Conservation (phyloP, 2,329 filamentous ascomycete species). For the Penicillium vulpinum region DNA sequence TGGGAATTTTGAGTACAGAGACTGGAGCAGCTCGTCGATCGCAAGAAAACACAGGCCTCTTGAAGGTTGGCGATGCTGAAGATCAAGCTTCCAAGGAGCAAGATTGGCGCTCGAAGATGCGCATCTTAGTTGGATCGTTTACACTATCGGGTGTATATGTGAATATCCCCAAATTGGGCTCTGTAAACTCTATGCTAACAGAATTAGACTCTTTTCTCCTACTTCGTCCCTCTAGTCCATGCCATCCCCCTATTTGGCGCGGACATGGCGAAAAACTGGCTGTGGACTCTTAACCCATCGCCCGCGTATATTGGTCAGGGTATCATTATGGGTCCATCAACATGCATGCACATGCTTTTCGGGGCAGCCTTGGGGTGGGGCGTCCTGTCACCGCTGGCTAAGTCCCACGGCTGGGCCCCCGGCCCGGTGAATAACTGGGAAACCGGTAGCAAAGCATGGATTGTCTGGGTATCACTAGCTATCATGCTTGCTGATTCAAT, state of each 20-base stretch:
- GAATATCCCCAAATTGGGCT: slow-evolving; percentile 16
- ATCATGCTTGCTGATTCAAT: slow-evolving; percentile 97
- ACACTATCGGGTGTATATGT: slow-evolving; percentile 58
- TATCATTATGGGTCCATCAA: slow-evolving; percentile 96
- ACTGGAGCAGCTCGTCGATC: slow-evolving; percentile 34
- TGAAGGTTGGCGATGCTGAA: slow-evolving; percentile 45
- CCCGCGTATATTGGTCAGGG: slow-evolving; percentile 97
- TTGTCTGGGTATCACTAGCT: slow-evolving; percentile 91
- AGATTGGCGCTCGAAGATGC: slow-evolving; percentile 64
- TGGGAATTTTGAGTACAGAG: slow-evolving; percentile 24
- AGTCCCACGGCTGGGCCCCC: slow-evolving; percentile 82
- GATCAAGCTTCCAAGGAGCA: slow-evolving; percentile 40
- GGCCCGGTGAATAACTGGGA: slow-evolving; percentile 88
- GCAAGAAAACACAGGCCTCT: slow-evolving; percentile 45
- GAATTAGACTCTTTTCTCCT: slow-evolving; percentile 75
- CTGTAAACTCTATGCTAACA: slow-evolving; percentile 13
- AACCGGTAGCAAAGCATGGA: slow-evolving; percentile 93
- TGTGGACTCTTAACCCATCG: slow-evolving; percentile 95
- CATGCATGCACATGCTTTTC: slow-evolving; percentile 91
- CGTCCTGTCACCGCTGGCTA: slow-evolving; percentile 83
- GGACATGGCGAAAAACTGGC: slow-evolving; percentile 73
- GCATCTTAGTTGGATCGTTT: slow-evolving; percentile 61
- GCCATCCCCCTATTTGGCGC: slow-evolving; percentile 84
- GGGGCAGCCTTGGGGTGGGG: slow-evolving; percentile 90
- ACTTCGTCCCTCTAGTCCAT: slow-evolving; percentile 83